Conservation (phyloP, 257 asterid species). For the Capsicum rhomboideum region DNA sequence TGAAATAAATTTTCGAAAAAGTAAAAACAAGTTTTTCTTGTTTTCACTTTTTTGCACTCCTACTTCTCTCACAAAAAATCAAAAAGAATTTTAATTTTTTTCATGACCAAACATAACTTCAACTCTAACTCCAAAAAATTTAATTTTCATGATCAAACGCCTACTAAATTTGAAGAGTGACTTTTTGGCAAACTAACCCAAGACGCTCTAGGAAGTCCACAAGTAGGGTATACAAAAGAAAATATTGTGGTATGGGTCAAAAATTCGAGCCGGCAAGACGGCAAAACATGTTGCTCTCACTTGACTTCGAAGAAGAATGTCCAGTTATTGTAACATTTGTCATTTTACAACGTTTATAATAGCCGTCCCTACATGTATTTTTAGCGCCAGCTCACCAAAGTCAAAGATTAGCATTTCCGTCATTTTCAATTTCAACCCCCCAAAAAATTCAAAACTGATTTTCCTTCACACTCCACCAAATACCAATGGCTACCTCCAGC, state of each 20-base stretch:
- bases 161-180: no score
- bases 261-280: not conserved
- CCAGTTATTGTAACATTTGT: not conserved
- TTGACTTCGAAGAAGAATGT: not conserved
- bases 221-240: no score
- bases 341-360: not conserved
- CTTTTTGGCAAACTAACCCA: no score
- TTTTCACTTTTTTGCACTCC: no score
- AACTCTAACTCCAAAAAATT: no score
- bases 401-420: not conserved
- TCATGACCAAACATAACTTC: no score
- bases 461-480: not conserved
- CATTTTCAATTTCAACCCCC: not conserved
- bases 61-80: no score
- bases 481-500: conserved; percentile 25
- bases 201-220: no score
- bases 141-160: no score
- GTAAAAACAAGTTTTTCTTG: no score
- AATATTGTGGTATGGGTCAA: not conserved
- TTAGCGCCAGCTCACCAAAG: conserved; percentile 4
- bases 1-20: no score
- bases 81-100: no score
- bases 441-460: not conserved
- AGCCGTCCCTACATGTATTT: not conserved
- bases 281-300: not conserved